Conservation (phyloP, 495 filamentous ascomycete genomes). For the Penicillium paxilli region DNA sequence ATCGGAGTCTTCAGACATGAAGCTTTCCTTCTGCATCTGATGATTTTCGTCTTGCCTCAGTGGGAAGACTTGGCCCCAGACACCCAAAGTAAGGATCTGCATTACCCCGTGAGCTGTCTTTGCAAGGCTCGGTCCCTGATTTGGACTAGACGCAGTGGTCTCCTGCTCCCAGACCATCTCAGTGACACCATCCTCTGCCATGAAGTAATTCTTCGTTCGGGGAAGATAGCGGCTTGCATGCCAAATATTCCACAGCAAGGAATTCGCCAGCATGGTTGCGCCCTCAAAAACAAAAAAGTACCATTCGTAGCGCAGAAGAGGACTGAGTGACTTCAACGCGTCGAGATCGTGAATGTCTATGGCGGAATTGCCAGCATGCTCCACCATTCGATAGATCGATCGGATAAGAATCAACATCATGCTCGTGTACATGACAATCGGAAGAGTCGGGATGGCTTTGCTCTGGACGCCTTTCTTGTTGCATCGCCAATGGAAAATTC, state of each 20-base stretch:
- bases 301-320: conserved; percentile 59
- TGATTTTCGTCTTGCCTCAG: background rate
- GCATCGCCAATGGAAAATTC: conserved; percentile 56
- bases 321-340: conserved; percentile 32
- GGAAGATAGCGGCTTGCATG: conserved; percentile 59
- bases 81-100: conserved; percentile 2
- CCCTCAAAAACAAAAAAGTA: conserved; percentile 68
- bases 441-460: conserved; percentile 46
- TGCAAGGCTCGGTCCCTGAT: conserved; percentile 31
- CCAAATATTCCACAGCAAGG: conserved; percentile 50
- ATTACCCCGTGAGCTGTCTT: background rate
- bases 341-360: conserved; percentile 10
- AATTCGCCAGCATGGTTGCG: conserved; percentile 56
- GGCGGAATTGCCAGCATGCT: conserved; percentile 46
- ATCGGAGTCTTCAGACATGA: background rate
- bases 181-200: conserved; percentile 55
- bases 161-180: conserved; percentile 36
- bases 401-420: conserved; percentile 52
- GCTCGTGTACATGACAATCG: conserved; percentile 57
- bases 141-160: background rate
- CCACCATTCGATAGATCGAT: conserved; percentile 59
- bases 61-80: conserved; percentile 2
- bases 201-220: conserved; percentile 49
- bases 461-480: conserved; percentile 41
- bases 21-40: background rate